Conservation (phyloP, 1,284 basidiomycete species). For the Heterobasidion irregulare region DNA sequence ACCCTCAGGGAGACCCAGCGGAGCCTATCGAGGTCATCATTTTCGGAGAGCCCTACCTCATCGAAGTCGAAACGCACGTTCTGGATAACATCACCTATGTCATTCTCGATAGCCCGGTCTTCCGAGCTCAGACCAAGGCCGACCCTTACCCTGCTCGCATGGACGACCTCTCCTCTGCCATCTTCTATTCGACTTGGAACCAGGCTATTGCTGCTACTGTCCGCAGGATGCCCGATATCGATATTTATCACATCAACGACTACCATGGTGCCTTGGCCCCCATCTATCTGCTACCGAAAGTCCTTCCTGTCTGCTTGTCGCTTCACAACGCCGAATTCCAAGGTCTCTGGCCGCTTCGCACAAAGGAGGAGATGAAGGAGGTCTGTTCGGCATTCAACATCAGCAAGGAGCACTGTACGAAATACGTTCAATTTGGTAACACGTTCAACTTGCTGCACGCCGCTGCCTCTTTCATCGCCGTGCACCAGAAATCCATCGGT, state of each 20-base stretch:
- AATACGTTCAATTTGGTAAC: constrained; percentile 95
- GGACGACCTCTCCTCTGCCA: constrained; percentile 91
- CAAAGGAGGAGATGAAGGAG: constrained; percentile 96
- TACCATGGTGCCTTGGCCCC: constrained; percentile 89
- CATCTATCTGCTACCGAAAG: constrained; percentile 84
- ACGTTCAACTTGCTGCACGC: constrained; percentile 93
- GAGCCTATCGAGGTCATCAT: constrained; percentile 94
- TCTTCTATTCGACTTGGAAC: constrained; percentile 97
- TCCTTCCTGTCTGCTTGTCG: constrained; percentile 85
- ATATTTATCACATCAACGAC: constrained; percentile 87
- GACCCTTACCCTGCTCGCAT: constrained; percentile 93
- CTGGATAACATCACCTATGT: constrained; percentile 92
- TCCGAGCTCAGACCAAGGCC: constrained; percentile 89
- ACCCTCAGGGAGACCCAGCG: constrained; percentile 81
- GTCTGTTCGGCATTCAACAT: constrained; percentile 96
- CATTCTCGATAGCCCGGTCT: constrained; percentile 88
- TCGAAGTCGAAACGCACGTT: constrained; percentile 87
- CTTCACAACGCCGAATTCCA: constrained; percentile 96
- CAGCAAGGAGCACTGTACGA: constrained; percentile 88
- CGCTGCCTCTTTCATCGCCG: constrained; percentile 84
- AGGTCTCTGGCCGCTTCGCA: constrained; percentile 89
- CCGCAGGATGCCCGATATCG: constrained; percentile 75
- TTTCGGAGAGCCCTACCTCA: constrained; percentile 89
- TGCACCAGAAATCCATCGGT: constrained; percentile 86
- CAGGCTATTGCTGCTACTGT: constrained; percentile 89